phyloP scores from a whole-genome alignment of 2,329 filamentous ascomycete genomes.

The Huntiella abstrusa region DNA sequence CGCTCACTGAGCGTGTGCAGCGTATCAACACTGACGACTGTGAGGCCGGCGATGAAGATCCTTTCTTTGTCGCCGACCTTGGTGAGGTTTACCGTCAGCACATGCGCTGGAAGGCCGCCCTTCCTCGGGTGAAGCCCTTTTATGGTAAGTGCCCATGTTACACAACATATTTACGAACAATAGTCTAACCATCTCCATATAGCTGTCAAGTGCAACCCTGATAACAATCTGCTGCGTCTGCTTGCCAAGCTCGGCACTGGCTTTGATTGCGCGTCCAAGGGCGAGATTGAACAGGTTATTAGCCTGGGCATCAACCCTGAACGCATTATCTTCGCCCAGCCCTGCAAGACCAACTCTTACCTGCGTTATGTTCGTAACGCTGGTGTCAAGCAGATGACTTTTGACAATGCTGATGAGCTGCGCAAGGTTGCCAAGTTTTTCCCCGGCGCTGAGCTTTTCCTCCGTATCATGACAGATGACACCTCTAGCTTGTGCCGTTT shows the following conservation, averaged over 20 bases:
- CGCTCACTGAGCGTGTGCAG: conserved; percentile 70
- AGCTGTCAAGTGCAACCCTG: conserved; percentile 99
- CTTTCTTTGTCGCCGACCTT: conserved; percentile 95
- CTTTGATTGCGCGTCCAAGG: conserved; percentile 96
- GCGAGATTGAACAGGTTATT: conserved; percentile 85
- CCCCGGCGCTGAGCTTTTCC: conserved; percentile 73
- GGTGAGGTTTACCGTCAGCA: conserved; percentile 98
- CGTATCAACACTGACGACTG: conserved; percentile 74
- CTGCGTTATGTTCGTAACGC: conserved; percentile 71
- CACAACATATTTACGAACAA: too few species aligned
- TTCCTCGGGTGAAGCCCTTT: conserved; percentile 84
- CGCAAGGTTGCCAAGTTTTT: conserved; percentile 92
- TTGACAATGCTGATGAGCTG: conserved; percentile 94
- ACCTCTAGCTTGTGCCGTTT: conserved; percentile 84
- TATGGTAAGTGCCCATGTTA: conserved; percentile 45
- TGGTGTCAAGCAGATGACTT: conserved; percentile 95
- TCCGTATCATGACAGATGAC: conserved; percentile 93
- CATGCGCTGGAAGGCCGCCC: conserved; percentile 88
- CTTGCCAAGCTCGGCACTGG: conserved; percentile 77
- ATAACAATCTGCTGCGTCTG: conserved; percentile 72
- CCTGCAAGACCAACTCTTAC: conserved; percentile 98
- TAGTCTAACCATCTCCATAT: conserved; percentile 1
- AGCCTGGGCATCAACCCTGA: conserved; percentile 64
- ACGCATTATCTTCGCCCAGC: conserved; percentile 96
- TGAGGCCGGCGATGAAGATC: conserved; percentile 83